Evolutionary conservation across 2,329 filamentous ascomycete genomes (phyloP).

Genomic region (Penicillium sp.): DNA sequence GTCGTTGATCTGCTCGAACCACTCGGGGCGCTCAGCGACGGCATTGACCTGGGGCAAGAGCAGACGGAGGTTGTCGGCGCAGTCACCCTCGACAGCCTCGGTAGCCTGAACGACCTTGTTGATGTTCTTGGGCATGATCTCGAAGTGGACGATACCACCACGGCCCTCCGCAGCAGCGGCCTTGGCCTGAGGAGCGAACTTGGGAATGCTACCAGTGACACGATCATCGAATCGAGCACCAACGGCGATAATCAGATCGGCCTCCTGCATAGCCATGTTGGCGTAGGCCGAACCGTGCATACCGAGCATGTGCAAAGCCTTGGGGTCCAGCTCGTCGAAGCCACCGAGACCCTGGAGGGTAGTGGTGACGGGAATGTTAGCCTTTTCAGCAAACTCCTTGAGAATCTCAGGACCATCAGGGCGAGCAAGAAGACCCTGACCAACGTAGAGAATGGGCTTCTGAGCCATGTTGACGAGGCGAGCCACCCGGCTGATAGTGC

Average conservation of each 20-base stretch:
- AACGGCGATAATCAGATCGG: conserved; percentile 92
- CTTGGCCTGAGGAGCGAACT: conserved; percentile 88
- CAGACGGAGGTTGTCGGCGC: conserved; percentile 72
- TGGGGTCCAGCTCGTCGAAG: conserved; percentile 89
- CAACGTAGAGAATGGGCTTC: conserved; percentile 94
- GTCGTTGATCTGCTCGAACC: conserved; percentile 84
- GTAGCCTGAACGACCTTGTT: conserved; percentile 99
- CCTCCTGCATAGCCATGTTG: conserved; percentile 97
- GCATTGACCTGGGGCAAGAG: conserved; percentile 72
- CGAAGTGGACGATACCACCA: conserved; percentile 95
- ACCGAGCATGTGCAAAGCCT: conserved; percentile 95
- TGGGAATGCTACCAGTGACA: conserved; percentile 77
- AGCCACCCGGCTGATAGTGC: conserved; percentile 75
- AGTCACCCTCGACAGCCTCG: conserved; percentile 92
- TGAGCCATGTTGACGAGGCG: conserved; percentile 83
- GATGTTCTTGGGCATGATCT: conserved; percentile 99
- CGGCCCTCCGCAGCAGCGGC: conserved; percentile 79
- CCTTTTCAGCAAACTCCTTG: conserved; percentile 85
- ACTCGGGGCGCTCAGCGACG: conserved; percentile 71
- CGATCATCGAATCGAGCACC: conserved; percentile 96
- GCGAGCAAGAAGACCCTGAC: conserved; percentile 80
- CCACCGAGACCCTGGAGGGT: conserved; percentile 91
- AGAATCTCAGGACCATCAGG: conserved; percentile 78
- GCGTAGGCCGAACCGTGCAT: conserved; percentile 98
- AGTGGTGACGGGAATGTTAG: conserved; percentile 89